These are phyloP conservation scores for Aquilaria malaccensis DNA, from an alignment of 345 rosid genomes.

Conservation along the genomic window DNA sequence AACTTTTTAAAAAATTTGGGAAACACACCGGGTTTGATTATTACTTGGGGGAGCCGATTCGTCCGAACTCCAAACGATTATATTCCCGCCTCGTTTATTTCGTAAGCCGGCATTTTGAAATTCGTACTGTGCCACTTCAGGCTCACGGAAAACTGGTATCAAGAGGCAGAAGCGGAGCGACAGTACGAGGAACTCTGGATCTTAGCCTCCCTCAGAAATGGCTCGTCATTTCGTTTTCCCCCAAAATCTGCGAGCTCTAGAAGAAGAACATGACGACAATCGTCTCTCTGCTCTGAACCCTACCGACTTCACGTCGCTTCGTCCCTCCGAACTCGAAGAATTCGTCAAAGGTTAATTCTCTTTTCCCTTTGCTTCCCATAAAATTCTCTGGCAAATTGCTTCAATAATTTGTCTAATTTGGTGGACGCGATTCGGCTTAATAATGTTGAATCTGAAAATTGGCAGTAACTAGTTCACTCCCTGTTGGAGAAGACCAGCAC, in stretches of 20 bases:
- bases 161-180: too few species aligned
- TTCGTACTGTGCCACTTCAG: too few species aligned
- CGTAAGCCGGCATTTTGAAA: too few species aligned
- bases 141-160: too few species aligned
- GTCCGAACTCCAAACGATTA: too few species aligned
- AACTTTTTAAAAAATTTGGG: too few species aligned
- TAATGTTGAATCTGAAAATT: too few species aligned
- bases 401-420: not conserved
- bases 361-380: not conserved
- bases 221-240: constrained; percentile 82
- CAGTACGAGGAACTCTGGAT: not conserved
- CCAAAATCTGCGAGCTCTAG: constrained; percentile 53
- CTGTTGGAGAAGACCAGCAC: not conserved
- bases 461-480: too few species aligned
- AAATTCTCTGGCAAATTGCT: not conserved
- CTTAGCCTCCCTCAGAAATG: constrained; percentile 36
- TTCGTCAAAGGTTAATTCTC: constrained; percentile 70
- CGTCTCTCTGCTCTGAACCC: constrained; percentile 52
- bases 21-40: too few species aligned
- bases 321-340: constrained; percentile 66
- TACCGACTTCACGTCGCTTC: constrained; percentile 48
- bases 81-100: too few species aligned
- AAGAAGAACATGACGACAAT: constrained; percentile 41
- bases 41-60: too few species aligned
- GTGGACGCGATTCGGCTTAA: too few species aligned